These are phyloP conservation scores for Hygrophorus russula DNA, from an alignment of 768 basidiomycete genomes.

Conservation along the genomic window DNA sequence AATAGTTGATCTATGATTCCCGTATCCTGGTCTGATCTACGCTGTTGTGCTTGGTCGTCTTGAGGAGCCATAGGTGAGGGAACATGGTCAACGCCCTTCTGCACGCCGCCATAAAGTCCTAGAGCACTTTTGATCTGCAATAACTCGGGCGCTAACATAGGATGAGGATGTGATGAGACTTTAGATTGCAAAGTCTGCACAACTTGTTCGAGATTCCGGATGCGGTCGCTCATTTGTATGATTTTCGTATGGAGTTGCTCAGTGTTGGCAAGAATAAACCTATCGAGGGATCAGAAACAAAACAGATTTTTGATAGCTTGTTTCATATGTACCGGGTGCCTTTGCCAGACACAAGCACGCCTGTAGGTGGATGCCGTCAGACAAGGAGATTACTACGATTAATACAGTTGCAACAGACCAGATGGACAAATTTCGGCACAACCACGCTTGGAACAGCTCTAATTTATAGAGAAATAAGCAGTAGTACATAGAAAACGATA, in stretches of 20 bases:
- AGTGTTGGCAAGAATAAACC: conserved; percentile 55
- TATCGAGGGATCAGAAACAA: conserved; percentile 9
- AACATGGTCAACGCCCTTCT: conserved; percentile 10
- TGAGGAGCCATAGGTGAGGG: neutral
- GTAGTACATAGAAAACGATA: conserved; percentile 13
- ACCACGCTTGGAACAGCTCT: conserved; percentile 38
- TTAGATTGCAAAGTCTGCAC: conserved; percentile 23
- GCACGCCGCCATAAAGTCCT: conserved; percentile 31
- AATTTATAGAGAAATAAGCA: conserved; percentile 1
- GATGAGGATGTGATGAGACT: conserved; percentile 27
- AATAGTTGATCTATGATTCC: no score
- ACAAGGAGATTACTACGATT: neutral
- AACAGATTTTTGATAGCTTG: neutral
- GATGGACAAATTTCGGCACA: conserved; percentile 59
- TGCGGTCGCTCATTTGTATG: conserved; percentile 55
- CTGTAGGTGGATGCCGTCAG: conserved; percentile 16
- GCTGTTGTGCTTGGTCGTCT: no score
- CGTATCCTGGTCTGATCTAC: no score
- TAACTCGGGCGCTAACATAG: conserved; percentile 37
- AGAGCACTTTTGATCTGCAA: conserved; percentile 46
- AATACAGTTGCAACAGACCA: conserved; percentile 22
- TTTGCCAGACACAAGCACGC: conserved; percentile 55
- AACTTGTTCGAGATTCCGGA: conserved; percentile 50
- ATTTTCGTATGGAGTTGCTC: conserved; percentile 57
- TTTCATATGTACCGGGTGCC: conserved; percentile 32